Conservation (phyloP, 2,329 filamentous ascomycete genomes). For the Penicillium sp. region DNA sequence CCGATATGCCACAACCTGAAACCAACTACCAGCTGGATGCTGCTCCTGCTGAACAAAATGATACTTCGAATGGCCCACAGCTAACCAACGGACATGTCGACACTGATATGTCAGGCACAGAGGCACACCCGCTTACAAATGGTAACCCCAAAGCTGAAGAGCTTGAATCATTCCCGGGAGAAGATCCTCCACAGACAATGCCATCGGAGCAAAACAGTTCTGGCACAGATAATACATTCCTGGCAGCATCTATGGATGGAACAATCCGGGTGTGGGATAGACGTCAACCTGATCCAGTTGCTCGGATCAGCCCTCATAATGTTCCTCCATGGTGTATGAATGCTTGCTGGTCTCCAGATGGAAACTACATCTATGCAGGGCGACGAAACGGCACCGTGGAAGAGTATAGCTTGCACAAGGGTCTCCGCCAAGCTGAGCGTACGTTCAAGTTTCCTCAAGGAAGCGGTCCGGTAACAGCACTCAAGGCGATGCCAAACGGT, state of each 20-base stretch:
- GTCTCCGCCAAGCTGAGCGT: constrained; percentile 72
- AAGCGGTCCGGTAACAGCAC: constrained; percentile 83
- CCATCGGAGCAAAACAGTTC: constrained; percentile 51
- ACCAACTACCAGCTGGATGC: constrained; percentile 15
- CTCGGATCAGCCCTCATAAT: constrained; percentile 71
- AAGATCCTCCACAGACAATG: constrained; percentile 27
- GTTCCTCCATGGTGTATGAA: constrained; percentile 98
- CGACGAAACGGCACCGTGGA: constrained; percentile 90
- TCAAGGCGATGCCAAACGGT: constrained; percentile 89
- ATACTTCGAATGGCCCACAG: constrained; percentile 13
- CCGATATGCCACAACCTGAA: constrained; percentile 18
- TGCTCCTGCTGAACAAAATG: constrained; percentile 7
- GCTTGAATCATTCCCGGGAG: constrained; percentile 30
- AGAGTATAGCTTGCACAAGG: constrained; percentile 85
- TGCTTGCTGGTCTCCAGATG: constrained; percentile 93
- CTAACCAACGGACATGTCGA: constrained; percentile 15
- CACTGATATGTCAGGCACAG: constrained; percentile 22
- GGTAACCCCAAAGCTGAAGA: constrained; percentile 47
- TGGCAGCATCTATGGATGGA: constrained; percentile 66
- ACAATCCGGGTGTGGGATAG: constrained; percentile 52
- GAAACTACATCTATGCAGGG: constrained; percentile 92
- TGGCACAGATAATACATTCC: constrained; percentile 70
- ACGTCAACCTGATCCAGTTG: constrained; percentile 72
- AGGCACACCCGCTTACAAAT: constrained; percentile 36
- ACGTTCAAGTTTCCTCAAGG: constrained; percentile 85